Evolutionary conservation across 345 rosid genomes (phyloP).

Genomic region (Citrus medica): DNA sequence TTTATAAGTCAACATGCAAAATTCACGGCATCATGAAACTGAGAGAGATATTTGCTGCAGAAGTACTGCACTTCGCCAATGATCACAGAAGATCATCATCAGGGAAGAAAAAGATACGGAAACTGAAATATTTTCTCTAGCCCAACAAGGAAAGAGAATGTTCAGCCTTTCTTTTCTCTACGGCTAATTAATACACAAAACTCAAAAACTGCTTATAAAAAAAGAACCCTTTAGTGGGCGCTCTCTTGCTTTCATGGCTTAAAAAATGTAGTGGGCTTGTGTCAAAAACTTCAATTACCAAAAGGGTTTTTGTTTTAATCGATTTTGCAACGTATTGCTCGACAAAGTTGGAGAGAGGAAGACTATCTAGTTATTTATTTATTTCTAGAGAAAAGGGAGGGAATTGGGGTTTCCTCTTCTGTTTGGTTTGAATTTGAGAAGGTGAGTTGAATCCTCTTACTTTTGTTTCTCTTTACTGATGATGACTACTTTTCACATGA

Average conservation of each 20-base stretch:
- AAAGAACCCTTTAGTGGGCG: constrained; percentile 9
- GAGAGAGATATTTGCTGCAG: constrained; percentile 15
- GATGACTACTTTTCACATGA: constrained; percentile 10
- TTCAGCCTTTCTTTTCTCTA: constrained; percentile 25
- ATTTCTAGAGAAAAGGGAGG: constrained; percentile 6
- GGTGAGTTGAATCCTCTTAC: constrained; percentile 12
- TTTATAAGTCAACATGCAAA: constrained; percentile 1
- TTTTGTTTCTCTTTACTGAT: not conserved
- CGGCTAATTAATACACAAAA: constrained; percentile 1
- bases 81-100: constrained; percentile 17
- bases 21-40: not conserved
- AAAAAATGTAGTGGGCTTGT: not conserved
- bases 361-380: not conserved
- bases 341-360: constrained; percentile 19
- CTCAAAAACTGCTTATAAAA: constrained; percentile 1
- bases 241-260: constrained; percentile 9
- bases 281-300: not conserved
- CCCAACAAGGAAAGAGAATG: constrained; percentile 23
- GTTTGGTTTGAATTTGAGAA: constrained; percentile 28
- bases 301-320: constrained; percentile 8
- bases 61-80: constrained; percentile 20
- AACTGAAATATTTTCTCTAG: constrained; percentile 32
- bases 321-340: constrained; percentile 33
- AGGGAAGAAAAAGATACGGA: constrained; percentile 7
- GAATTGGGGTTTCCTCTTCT: constrained; percentile 10